These are phyloP conservation scores for Verticillium albo-atrum DNA, from an alignment of 2,329 filamentous ascomycete genomes.

Conservation along the genomic window DNA sequence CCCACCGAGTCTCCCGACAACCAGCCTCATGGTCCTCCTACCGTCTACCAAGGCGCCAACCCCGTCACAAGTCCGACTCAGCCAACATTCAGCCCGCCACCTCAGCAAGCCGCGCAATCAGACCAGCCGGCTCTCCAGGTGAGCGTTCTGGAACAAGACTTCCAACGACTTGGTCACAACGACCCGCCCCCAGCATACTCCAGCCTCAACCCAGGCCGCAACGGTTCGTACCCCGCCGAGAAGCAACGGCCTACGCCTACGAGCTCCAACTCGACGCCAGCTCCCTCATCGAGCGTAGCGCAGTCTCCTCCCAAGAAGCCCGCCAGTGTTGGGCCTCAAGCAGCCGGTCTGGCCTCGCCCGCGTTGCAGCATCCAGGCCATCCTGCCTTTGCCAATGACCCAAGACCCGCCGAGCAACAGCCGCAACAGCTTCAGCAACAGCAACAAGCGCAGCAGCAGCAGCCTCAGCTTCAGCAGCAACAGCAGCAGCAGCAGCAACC, in stretches of 20 bases:
- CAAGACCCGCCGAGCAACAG: conserved; percentile 45
- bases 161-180: conserved; percentile 75
- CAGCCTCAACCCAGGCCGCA: conserved; percentile 55
- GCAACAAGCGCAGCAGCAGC: neutral
- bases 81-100: conserved; percentile 36
- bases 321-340: conserved; percentile 18
- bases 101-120: conserved; percentile 29
- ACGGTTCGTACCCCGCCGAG: conserved; percentile 69
- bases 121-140: conserved; percentile 38
- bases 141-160: conserved; percentile 79
- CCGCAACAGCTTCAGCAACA: conserved; percentile 37
- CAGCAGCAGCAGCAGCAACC: neutral
- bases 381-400: conserved; percentile 88
- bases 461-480: neutral
- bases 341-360: conserved; percentile 35
- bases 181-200: conserved; percentile 96
- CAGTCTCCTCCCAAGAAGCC: conserved; percentile 24
- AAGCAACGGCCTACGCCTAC: conserved; percentile 55
- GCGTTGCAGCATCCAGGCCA: conserved; percentile 61
- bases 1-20: conserved; percentile 86
- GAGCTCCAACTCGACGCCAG: conserved; percentile 18
- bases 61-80: conserved; percentile 55
- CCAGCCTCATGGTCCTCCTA: conserved; percentile 83
- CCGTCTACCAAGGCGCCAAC: conserved; percentile 82
- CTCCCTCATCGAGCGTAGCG: conserved; percentile 20